Percentiles rank a stretch among this genome's conserved stretches.
Evolutionary conservation across 1,139 yeast species (phyloP).

Genomic region (Kodamaea alishanica): DNA sequence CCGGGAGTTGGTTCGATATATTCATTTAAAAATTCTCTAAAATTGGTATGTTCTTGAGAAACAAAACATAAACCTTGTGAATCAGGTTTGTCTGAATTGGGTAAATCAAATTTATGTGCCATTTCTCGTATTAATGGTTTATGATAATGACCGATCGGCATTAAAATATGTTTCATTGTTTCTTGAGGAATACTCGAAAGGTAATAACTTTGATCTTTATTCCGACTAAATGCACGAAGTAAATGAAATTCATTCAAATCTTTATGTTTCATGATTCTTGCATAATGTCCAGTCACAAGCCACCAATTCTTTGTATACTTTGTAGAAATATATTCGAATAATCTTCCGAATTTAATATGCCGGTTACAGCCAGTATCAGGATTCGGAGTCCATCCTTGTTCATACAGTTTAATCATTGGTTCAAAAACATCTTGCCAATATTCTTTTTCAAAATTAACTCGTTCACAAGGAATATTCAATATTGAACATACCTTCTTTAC

Average conservation of each 20-base stretch:
- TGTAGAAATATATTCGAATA: constrained; percentile 51
- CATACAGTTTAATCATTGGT: constrained; percentile 80
- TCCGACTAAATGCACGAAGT: constrained; percentile 53
- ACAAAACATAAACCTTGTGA: constrained; percentile 96
- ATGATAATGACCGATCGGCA: constrained; percentile 76
- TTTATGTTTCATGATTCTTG: constrained; percentile 49
- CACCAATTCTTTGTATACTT: constrained; percentile 53
- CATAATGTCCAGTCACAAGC: constrained; percentile 94
- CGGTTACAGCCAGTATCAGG: constrained; percentile 91
- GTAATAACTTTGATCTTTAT: constrained; percentile 90
- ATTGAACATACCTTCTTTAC: constrained; percentile 63
- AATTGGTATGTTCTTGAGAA: constrained; percentile 64
- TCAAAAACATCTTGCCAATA: constrained; percentile 91
- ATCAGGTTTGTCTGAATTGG: constrained; percentile 77
- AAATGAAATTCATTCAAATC: constrained; percentile 40
- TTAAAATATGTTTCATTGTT: constrained; percentile 48
- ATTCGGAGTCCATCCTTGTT: constrained; percentile 80
- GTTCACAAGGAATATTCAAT: constrained; percentile 62
- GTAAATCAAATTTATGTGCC: constrained; percentile 53
- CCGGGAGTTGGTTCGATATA: constrained; percentile 75
- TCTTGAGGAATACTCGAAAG: constrained; percentile 59
- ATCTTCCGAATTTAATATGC: constrained; percentile 79
- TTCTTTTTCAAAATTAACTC: constrained; percentile 83
- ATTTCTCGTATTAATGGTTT: constrained; percentile 71
- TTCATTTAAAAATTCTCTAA: constrained; percentile 71